Evolutionary conservation across 768 basidiomycete genomes (phyloP), one percentile per base, ranked within the genome.

Genomic region (Leccinum broughii): DNA sequence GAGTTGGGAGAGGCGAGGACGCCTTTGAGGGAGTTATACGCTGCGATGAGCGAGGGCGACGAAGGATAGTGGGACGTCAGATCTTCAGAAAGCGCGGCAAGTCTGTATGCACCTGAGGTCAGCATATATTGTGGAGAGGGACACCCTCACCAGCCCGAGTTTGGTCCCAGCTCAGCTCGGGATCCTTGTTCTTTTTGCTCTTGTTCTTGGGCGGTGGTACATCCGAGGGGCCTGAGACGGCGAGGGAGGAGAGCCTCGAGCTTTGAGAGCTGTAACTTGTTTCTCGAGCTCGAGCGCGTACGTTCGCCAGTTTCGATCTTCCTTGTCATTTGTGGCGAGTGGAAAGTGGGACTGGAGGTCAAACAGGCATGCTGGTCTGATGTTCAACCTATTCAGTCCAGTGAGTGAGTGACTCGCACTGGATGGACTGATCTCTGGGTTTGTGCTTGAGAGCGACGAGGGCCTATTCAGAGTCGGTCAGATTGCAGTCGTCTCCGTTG

Each of bases 201-300:
- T 65, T 72, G 55, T 74, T 73, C 56, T 64, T 71, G 11, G 67
- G 65, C 2, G 66, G 72, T 6, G 66, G 68, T 9, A 35, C 59
- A 22, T 66, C 68, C 32, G 61, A 63, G 46, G 54, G 46, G 51
- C 64, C 28, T 59, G 64, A 24, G 24, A 24, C 24, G 24, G 24
- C 24, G 24, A 24, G 24, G 24, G 24, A 24, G 24, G 24, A 24
- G 24, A 24, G 24, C 24, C 34, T 61, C 24, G 60, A 15, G 63
- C 49, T 49, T 71, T 64, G 44, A 73, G 62, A 1, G 32, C 34
- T 30, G 62, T 35, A 15, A 73, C 64, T 14, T 66, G 63, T 53
- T 58, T 59, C 57, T 73, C 73, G n/a, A 73, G 71, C n/a, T 61
- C 61, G 41, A 73, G 66, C n/a, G 71, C 70, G 39, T 71, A 71